Conservation (phyloP, 352 stramenopile species). For the Pythium brachiatum region DNA sequence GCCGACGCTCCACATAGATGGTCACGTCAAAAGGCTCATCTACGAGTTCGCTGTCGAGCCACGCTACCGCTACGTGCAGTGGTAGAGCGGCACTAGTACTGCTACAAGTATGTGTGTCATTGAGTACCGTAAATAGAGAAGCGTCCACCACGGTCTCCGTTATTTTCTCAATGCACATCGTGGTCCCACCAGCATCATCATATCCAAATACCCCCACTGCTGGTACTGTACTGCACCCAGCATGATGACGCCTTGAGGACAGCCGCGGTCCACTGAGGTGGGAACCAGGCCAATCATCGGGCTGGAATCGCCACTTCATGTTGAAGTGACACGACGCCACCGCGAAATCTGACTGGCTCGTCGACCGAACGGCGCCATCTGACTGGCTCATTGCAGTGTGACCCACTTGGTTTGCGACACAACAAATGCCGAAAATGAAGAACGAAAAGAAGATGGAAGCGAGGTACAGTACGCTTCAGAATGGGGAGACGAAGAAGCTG, state of each 20-base stretch:
- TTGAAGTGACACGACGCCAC: slow-evolving; percentile 13
- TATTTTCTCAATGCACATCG: too few relatives aligned
- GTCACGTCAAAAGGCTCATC: not conserved
- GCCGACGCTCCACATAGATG: not conserved
- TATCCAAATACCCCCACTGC: too few relatives aligned
- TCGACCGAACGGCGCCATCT: not conserved
- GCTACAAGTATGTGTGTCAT: too few relatives aligned
- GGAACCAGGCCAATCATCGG: not conserved
- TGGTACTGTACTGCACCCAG: too few relatives aligned
- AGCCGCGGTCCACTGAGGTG: not conserved
- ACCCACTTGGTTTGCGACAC: not conserved
- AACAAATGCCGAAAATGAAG: not conserved
- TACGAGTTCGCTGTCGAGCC: not conserved
- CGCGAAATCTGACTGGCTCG: slow-evolving; percentile 8
- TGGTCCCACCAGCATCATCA: too few relatives aligned
- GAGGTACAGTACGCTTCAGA: too few relatives aligned
- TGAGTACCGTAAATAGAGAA: too few relatives aligned
- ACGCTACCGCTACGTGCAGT: not conserved
- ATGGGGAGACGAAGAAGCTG: too few relatives aligned
- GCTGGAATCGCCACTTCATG: not conserved
- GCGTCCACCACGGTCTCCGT: too few relatives aligned
- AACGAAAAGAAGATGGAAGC: not conserved
- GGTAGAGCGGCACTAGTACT: too few relatives aligned
- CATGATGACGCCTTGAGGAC: not conserved
- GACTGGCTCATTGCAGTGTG: not conserved